Conservation (phyloP, 2,329 filamentous ascomycete species). For the Xylariomycetidae sp. region DNA sequence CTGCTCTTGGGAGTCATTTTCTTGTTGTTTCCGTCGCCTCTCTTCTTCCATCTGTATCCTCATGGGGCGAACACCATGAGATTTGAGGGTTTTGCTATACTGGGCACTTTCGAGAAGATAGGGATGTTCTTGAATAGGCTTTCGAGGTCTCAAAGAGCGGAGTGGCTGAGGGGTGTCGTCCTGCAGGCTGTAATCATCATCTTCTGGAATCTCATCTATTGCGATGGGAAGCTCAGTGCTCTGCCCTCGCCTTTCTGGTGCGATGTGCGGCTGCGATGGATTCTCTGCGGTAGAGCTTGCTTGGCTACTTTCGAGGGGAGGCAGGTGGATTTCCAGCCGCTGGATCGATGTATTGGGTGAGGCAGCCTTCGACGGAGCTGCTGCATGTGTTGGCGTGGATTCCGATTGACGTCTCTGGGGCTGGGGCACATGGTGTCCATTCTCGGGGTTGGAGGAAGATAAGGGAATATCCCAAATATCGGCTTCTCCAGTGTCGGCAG, state of each 20-base stretch:
- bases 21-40: constrained; percentile 24
- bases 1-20: constrained; percentile 43
- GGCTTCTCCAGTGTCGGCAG: too few relatives aligned
- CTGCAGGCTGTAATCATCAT: background rate
- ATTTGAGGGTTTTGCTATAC: constrained; percentile 48
- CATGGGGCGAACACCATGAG: constrained; percentile 50
- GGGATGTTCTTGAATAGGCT: constrained; percentile 57
- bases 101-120: constrained; percentile 53
- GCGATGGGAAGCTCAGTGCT: constrained; percentile 7
- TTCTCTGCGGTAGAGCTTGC: too few relatives aligned
- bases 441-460: constrained; percentile 18
- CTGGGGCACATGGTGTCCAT: constrained; percentile 20
- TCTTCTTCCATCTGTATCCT: constrained; percentile 33
- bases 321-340: too few relatives aligned
- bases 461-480: constrained; percentile 27
- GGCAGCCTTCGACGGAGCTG: too few relatives aligned
- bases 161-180: constrained; percentile 7
- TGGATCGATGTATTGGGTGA: too few relatives aligned
- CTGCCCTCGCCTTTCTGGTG: too few relatives aligned
- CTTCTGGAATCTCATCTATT: constrained; percentile 7
- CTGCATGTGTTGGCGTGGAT: too few relatives aligned
- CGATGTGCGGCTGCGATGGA: too few relatives aligned
- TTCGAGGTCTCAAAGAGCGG: constrained; percentile 53
- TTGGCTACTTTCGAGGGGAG: too few relatives aligned
- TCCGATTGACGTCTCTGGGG: constrained; percentile 3